phyloP scores from a whole-genome alignment of 2,329 filamentous ascomycete species.

The Botrytis tulipae region DNA sequence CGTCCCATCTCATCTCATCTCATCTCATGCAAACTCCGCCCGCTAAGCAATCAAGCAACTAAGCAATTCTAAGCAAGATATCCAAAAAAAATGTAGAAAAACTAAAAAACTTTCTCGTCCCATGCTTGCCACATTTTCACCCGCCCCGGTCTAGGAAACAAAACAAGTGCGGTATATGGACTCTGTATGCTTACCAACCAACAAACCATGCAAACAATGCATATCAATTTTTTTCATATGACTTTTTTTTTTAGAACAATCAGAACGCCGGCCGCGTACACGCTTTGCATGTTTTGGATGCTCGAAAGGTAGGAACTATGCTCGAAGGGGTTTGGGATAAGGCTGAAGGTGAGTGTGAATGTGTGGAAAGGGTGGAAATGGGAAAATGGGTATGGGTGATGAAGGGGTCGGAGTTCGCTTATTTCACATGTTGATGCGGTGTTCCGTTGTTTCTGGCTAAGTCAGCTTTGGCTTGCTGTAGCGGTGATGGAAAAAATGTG shows the following conservation, averaged over 20 bases:
- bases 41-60: neutral
- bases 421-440: neutral
- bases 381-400: neutral
- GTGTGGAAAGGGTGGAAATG: neutral
- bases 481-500: neutral
- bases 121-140: neutral
- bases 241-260: neutral
- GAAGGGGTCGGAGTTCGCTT: constrained; percentile 10
- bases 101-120: neutral
- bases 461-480: neutral
- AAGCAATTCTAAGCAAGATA: neutral
- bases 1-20: neutral
- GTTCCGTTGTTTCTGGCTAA: neutral
- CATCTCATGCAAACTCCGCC: neutral
- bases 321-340: neutral
- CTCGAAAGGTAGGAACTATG: neutral
- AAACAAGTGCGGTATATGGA: neutral
- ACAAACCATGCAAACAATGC: neutral
- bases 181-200: neutral
- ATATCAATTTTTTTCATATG: too few species aligned
- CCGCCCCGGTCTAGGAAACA: neutral
- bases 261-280: neutral
- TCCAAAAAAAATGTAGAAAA: neutral
- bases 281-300: neutral
- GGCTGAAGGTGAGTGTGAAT: neutral